Conservation (phyloP, 257 asterid species). For the Solanum rostratum region DNA sequence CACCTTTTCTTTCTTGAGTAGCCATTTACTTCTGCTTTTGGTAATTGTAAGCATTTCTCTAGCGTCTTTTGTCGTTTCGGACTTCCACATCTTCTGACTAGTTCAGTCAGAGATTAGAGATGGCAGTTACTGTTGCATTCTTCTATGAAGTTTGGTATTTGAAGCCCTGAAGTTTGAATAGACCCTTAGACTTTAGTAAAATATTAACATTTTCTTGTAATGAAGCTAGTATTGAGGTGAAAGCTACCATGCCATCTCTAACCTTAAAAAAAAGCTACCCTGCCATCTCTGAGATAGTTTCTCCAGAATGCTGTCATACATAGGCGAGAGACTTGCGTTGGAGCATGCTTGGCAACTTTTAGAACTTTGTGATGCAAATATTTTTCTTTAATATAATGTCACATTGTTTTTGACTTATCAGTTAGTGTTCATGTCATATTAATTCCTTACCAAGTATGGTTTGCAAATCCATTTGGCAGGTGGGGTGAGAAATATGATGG, state of each 20-base stretch:
- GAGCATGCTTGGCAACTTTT: background rate
- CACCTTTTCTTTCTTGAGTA: background rate
- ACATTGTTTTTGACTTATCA: background rate
- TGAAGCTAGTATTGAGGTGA: background rate
- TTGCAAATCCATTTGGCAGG: conserved; percentile 18
- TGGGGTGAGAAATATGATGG: conserved; percentile 98
- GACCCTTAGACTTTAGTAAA: no score
- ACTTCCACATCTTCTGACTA: background rate
- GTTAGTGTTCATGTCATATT: background rate
- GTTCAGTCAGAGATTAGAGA: background rate
- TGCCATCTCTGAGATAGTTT: background rate
- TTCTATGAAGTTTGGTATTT: background rate
- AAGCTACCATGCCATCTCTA: background rate
- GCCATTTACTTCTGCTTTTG: background rate
- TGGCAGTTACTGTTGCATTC: background rate
- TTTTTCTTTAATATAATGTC: background rate
- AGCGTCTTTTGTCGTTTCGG: background rate
- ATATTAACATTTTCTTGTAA: background rate
- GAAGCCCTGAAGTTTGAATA: background rate
- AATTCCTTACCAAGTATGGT: background rate
- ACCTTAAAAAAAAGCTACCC: background rate
- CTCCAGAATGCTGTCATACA: background rate
- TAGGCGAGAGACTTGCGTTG: no score
- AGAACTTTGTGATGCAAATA: background rate
- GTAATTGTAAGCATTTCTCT: background rate